phyloP scores from a whole-genome alignment of 768 basidiomycete species.

The Arthromyces matolae region DNA sequence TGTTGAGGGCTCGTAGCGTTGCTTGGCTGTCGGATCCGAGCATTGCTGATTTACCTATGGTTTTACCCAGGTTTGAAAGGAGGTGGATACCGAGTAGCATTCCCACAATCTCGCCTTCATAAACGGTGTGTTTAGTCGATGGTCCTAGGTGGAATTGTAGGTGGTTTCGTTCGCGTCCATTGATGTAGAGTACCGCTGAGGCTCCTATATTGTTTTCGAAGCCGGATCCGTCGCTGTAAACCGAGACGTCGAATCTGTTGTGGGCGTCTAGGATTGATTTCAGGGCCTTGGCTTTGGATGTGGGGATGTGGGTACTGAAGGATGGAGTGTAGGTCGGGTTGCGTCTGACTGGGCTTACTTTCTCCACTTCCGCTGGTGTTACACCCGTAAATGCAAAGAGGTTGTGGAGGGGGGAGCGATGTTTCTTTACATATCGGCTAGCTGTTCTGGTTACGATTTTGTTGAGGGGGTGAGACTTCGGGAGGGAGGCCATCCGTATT shows the following conservation, averaged over 20 bases:
- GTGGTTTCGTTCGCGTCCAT: neutral
- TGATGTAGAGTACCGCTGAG: slow-evolving; percentile 3
- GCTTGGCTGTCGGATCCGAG: too few relatives aligned
- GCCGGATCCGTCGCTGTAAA: slow-evolving; percentile 10
- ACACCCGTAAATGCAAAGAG: slow-evolving; percentile 6
- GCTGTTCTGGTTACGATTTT: too few relatives aligned
- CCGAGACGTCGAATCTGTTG: too few relatives aligned
- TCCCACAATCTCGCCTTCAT: slow-evolving; percentile 3
- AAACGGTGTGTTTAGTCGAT: slow-evolving; percentile 4
- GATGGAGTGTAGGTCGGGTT: slow-evolving; percentile 2
- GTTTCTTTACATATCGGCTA: neutral
- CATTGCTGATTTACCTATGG: too few relatives aligned
- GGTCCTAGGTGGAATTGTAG: slow-evolving; percentile 4
- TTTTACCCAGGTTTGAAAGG: too few relatives aligned
- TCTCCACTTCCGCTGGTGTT: too few relatives aligned
- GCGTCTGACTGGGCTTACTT: neutral
- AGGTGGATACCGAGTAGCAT: too few relatives aligned
- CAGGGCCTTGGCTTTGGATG: neutral
- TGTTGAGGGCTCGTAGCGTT: too few relatives aligned
- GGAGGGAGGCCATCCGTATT: too few relatives aligned
- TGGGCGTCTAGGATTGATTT: too few relatives aligned
- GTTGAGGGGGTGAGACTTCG: too few relatives aligned
- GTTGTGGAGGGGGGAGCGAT: neutral
- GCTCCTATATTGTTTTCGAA: slow-evolving; percentile 4
- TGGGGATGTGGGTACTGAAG: neutral